These are phyloP conservation scores for Schizophyllum amplum DNA, from an alignment of 1,284 basidiomycete species.

Conservation along the genomic window DNA sequence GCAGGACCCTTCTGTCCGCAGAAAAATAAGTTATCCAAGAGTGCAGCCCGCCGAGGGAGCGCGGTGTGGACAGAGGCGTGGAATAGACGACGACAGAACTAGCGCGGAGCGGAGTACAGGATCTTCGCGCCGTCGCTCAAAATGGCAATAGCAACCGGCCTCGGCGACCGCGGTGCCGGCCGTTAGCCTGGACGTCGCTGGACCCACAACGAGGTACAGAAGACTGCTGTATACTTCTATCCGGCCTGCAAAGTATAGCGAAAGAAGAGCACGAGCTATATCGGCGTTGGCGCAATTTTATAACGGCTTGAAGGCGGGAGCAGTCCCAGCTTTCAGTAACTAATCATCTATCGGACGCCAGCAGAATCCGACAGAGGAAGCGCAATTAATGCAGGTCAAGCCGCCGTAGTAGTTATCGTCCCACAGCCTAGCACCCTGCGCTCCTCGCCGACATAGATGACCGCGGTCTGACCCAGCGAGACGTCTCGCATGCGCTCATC, in stretches of 20 bases:
- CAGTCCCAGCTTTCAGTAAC: too few species aligned
- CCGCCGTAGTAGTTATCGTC: slow-evolving; percentile 33
- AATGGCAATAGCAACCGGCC: background rate
- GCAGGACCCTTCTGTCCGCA: background rate
- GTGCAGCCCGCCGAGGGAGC: background rate
- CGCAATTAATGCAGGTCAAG: background rate
- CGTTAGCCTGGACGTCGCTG: too few species aligned
- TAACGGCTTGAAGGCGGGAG: background rate
- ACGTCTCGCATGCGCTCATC: slow-evolving; percentile 58
- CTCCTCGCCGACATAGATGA: slow-evolving; percentile 66
- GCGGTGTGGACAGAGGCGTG: background rate
- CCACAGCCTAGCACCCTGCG: slow-evolving; percentile 72
- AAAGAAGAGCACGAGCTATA: background rate
- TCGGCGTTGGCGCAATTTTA: background rate
- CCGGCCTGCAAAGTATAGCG: background rate
- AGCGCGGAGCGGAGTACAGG: background rate
- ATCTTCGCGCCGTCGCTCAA: too few species aligned
- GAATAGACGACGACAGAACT: background rate
- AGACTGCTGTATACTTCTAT: background rate
- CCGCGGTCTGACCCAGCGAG: slow-evolving; percentile 76
- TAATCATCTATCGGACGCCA: too few species aligned
- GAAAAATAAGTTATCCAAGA: background rate
- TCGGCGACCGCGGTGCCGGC: background rate
- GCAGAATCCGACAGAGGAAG: background rate
- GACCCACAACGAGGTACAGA: background rate